phyloP scores from a whole-genome alignment of 768 basidiomycete genomes.

The Hemileccinum rubropunctum region DNA sequence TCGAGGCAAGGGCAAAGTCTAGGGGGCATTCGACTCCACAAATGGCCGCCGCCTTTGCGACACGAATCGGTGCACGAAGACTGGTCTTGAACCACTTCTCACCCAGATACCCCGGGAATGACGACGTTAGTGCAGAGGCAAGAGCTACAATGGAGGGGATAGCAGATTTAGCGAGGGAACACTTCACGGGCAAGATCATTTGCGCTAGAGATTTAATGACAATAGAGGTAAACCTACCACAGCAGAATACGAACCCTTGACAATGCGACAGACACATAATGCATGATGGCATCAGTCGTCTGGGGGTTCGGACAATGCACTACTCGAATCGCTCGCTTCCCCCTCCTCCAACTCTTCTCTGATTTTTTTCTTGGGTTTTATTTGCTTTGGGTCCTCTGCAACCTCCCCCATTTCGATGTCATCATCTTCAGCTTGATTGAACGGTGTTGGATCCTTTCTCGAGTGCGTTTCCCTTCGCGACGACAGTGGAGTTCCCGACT shows the following conservation, averaged over 20 bases:
- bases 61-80: conserved; percentile 53
- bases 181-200: conserved; percentile 54
- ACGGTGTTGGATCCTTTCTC: conserved; percentile 16
- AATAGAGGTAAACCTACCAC: conserved; percentile 49
- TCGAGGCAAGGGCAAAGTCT: conserved; percentile 62
- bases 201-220: conserved; percentile 80
- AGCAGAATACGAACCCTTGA: conserved; percentile 14
- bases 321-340: conserved; percentile 80
- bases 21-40: conserved; percentile 92
- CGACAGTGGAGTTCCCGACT: conserved; percentile 28
- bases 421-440: conserved; percentile 41
- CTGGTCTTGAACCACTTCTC: conserved; percentile 87
- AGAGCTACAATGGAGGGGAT: conserved; percentile 63
- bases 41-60: conserved; percentile 84
- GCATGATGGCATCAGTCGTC: conserved; percentile 39
- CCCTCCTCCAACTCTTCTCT: conserved; percentile 83
- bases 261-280: conserved; percentile 1
- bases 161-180: conserved; percentile 47
- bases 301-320: conserved; percentile 73
- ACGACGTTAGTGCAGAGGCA: conserved; percentile 48
- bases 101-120: conserved; percentile 70
- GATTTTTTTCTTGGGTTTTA: conserved; percentile 45
- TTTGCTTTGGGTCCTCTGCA: conserved; percentile 61
- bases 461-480: conserved; percentile 25
- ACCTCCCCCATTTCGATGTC: conserved; percentile 95